Conservation (phyloP, 2,329 filamentous ascomycete genomes). For the Colletotrichum eremochloae region DNA sequence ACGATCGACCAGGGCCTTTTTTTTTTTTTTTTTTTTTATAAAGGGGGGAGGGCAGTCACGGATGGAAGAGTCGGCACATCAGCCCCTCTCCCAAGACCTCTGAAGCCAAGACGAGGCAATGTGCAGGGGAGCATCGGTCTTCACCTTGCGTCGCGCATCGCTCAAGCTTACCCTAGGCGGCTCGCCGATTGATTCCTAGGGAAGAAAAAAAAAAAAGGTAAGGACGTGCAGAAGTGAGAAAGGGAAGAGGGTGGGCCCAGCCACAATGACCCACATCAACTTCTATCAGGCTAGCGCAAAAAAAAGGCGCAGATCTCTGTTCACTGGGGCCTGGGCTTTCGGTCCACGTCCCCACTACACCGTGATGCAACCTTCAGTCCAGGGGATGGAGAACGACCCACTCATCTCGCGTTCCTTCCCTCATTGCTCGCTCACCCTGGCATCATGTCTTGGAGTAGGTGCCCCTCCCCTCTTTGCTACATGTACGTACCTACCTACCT, state of each 20-base stretch:
- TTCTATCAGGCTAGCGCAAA: constrained; percentile 39
- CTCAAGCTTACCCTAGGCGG: constrained; percentile 21
- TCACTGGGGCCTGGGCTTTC: constrained; percentile 37
- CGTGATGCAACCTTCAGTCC: constrained; percentile 22
- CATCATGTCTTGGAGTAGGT: constrained; percentile 9
- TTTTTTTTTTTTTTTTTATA: not conserved
- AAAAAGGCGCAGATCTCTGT: constrained; percentile 43
- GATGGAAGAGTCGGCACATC: constrained; percentile 43
- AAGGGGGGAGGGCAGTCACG: constrained; percentile 9
- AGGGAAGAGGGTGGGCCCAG: constrained; percentile 9
- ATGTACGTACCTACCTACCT: not conserved
- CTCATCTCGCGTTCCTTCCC: constrained; percentile 14
- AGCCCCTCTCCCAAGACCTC: constrained; percentile 36
- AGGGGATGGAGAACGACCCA: constrained; percentile 26
- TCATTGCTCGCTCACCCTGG: constrained; percentile 8
- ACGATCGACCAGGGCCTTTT: constrained; percentile 35
- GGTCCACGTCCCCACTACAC: constrained; percentile 8
- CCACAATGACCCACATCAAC: constrained; percentile 24
- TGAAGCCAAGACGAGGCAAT: constrained; percentile 36
- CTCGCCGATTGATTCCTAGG: constrained; percentile 10
- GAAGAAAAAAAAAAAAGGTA: constrained; percentile 6
- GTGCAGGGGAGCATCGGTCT: constrained; percentile 37
- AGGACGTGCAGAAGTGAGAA: not conserved
- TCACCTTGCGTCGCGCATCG: constrained; percentile 25
- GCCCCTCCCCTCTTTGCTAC: not conserved